phyloP scores from a whole-genome alignment of 345 rosid species.

The Hypericum perforatum region DNA sequence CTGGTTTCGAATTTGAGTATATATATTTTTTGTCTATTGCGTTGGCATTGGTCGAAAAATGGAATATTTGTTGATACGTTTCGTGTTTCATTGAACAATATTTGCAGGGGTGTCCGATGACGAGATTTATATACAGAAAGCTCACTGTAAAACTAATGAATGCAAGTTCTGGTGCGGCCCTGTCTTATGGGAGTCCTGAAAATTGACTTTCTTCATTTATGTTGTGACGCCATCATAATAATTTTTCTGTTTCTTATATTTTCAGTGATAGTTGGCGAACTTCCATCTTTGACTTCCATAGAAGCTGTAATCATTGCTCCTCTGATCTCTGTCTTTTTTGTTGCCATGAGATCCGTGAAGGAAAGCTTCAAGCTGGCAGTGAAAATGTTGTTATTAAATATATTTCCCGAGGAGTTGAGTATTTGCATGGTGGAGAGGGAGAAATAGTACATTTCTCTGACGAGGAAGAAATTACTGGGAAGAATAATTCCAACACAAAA shows the following conservation, averaged over 20 bases:
- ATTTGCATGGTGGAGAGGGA: not conserved
- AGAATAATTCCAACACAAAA: too few relatives aligned
- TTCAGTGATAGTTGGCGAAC: conserved; percentile 40
- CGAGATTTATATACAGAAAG: conserved; percentile 12
- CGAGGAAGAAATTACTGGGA: too few relatives aligned
- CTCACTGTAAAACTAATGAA: conserved; percentile 17
- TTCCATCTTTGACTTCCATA: conserved; percentile 24
- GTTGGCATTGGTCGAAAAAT: not conserved
- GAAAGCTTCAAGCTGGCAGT: conserved; percentile 8
- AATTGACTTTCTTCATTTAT: too few relatives aligned
- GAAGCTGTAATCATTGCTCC: conserved; percentile 17
- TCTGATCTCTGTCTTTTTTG: conserved; percentile 22
- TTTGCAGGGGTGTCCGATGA: conserved; percentile 16
- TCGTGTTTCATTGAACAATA: not conserved
- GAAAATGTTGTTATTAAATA: conserved; percentile 1
- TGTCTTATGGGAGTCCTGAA: too few relatives aligned
- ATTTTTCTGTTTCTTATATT: not conserved
- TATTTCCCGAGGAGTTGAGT: not conserved
- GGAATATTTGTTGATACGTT: not conserved
- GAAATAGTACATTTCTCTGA: too few relatives aligned
- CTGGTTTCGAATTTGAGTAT: too few relatives aligned
- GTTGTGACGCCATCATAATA: too few relatives aligned
- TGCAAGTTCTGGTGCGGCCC: conserved; percentile 30
- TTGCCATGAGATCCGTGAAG: conserved; percentile 19
- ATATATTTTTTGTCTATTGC: conserved; percentile 7